A percentile compares a stretch with the other conserved stretches of the same genome.
Evolutionary conservation across 2,329 filamentous ascomycete species (phyloP).

Genomic region (Cladosporium sp.): DNA sequence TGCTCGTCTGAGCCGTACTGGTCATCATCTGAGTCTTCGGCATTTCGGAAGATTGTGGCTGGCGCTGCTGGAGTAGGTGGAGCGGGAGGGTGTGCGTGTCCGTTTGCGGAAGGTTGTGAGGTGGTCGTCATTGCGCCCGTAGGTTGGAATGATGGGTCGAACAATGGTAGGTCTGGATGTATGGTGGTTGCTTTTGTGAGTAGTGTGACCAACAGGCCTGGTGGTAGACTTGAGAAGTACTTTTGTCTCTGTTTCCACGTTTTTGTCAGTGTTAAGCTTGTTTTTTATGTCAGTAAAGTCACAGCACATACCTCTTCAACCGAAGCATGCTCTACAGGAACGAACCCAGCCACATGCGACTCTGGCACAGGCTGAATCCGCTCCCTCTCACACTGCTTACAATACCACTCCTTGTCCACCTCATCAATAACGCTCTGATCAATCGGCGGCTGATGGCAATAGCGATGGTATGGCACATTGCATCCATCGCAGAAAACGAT

Average conservation of each 20-base stretch:
- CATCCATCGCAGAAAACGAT: conserved; percentile 87
- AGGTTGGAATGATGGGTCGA: conserved; percentile 43
- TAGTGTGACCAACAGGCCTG: conserved; percentile 63
- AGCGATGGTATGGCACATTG: conserved; percentile 76
- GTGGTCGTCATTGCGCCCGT: neutral
- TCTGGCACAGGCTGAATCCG: conserved; percentile 43
- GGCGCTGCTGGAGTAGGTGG: conserved; percentile 21
- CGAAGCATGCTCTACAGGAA: conserved; percentile 41
- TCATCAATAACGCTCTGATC: conserved; percentile 67
- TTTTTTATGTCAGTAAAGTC: neutral
- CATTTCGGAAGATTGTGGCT: conserved; percentile 29
- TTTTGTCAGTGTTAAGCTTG: conserved; percentile 11
- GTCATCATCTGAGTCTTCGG: conserved; percentile 50
- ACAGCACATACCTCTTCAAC: conserved; percentile 42
- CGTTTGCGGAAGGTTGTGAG: conserved; percentile 36
- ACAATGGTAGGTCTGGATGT: conserved; percentile 67
- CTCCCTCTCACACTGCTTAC: conserved; percentile 59
- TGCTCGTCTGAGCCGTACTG: conserved; percentile 55
- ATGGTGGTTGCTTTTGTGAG: conserved; percentile 62
- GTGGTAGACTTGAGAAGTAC: conserved; percentile 64
- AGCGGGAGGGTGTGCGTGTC: conserved; percentile 22
- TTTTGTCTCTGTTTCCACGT: conserved; percentile 26
- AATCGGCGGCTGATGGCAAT: conserved; percentile 76
- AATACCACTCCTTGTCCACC: conserved; percentile 70
- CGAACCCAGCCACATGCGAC: conserved; percentile 43